Base-by-base conservation (phyloP, 2,329 filamentous ascomycete species). In the Trichophyton equinum region DNA sequence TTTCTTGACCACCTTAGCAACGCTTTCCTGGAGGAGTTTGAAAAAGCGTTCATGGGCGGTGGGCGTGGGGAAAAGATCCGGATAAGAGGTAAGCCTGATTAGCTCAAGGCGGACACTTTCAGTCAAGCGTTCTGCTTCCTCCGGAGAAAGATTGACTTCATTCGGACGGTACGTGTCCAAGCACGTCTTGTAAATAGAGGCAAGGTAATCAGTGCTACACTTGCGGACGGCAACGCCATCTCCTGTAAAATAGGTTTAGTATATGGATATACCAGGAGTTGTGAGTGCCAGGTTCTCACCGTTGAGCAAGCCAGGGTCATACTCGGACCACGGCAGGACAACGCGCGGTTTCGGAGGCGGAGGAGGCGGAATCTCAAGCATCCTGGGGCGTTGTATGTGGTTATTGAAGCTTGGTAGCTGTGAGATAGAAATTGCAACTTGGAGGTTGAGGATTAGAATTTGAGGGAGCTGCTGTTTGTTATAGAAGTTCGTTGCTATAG, bases 151-250 rank as follows among this genome's bases (percentile, higher is more conserved):
- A 2, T 60, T 22, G 13, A 25, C 11, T n/a, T 57, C 36, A 33
- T 55, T 15, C 6, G 36, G 40, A 4, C 42, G 36, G 25, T 60
- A 53, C 9, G 33, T 56, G 6, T 60, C 51, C 9, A 63, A 22
- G 27, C 33, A 62, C n/a, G 62, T 36, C 7, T 55, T 47, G 53
- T 47, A 60, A 27, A 63, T 25, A 3, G 38, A 40, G 30, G 60
- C 51, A 27, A 63, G 62, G 27, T 53, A 63, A 6, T 57, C 60
- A 30, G 44, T 46, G 62, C 57, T 62, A 44, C 62, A 62, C 51
- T 60, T 62, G 30, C 60, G 59, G 18, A 44, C 56, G 8, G 60
- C 42, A 15, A 44, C n/a, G 9, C 62, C 47, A 13, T 59, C 36
- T 13, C 40, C 59, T 56, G 30, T 3, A 30, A n/a, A n/a, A n/a